phyloP scores from a whole-genome alignment of 805 yeast genomes.

The Candida boleticola region DNA sequence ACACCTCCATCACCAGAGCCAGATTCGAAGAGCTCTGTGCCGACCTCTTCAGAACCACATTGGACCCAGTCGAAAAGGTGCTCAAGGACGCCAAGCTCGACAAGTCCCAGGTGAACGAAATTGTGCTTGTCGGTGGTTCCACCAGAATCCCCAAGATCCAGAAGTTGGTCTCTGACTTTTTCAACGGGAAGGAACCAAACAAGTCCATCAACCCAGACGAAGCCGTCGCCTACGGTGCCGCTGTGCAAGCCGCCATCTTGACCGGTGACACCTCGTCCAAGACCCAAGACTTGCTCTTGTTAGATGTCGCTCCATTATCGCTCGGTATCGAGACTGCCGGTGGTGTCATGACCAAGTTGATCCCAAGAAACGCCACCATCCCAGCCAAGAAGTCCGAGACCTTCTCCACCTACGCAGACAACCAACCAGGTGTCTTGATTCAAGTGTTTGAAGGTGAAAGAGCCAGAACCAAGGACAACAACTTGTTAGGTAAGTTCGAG shows the following conservation, averaged over 20 bases:
- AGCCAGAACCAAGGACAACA: conserved; percentile 91
- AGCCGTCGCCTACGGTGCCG: conserved; percentile 99
- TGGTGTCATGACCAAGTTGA: conserved; percentile 95
- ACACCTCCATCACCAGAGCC: conserved; percentile 94
- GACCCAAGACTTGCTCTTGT: conserved; percentile 55
- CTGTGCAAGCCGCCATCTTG: conserved; percentile 97
- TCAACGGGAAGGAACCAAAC: conserved; percentile 92
- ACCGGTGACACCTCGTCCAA: conserved; percentile 70
- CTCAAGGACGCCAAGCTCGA: conserved; percentile 88
- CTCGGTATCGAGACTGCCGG: conserved; percentile 96
- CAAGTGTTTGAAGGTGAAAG: conserved; percentile 97
- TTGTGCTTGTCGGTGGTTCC: conserved; percentile 98
- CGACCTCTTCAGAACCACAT: conserved; percentile 88
- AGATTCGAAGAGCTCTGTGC: conserved; percentile 95
- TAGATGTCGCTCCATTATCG: conserved; percentile 93
- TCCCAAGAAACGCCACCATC: conserved; percentile 91
- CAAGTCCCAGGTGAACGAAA: conserved; percentile 86
- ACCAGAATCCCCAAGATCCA: conserved; percentile 99
- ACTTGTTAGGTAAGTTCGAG: conserved; percentile 82
- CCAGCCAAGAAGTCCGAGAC: conserved; percentile 95
- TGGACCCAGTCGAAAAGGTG: conserved; percentile 95
- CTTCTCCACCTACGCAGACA: conserved; percentile 94
- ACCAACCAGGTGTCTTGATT: conserved; percentile 92
- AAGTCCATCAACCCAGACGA: conserved; percentile 99
- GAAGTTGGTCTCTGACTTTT: conserved; percentile 84